Percentiles rank a stretch among this genome's conserved stretches.
phyloP scores from a whole-genome alignment of 768 basidiomycete species.

The Leccinum aurantiacum region DNA sequence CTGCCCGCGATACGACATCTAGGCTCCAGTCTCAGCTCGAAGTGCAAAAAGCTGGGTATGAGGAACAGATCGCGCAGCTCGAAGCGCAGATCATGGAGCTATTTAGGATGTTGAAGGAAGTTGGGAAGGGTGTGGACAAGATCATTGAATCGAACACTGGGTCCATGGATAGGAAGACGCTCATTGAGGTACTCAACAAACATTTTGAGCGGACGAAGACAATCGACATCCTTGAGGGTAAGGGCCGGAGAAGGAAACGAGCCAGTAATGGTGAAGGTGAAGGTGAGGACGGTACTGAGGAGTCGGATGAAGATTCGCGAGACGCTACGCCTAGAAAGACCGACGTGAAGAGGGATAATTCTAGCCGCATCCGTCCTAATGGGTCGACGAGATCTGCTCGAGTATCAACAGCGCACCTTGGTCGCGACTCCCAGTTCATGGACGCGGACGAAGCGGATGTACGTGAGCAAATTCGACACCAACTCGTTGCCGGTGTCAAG shows the following conservation, averaged over 20 bases:
- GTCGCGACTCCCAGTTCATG: slow-evolving; percentile 80
- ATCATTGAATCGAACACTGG: slow-evolving; percentile 63
- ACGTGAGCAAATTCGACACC: slow-evolving; percentile 84
- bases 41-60: slow-evolving; percentile 74
- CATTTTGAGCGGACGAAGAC: slow-evolving; percentile 84
- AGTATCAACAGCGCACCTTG: slow-evolving; percentile 43
- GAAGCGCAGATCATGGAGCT: slow-evolving; percentile 92
- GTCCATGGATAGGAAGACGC: slow-evolving; percentile 73
- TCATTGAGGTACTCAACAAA: slow-evolving; percentile 78
- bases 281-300: slow-evolving; percentile 36
- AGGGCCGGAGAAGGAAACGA: slow-evolving; percentile 35
- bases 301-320: slow-evolving; percentile 47
- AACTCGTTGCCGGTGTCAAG: slow-evolving; percentile 70
- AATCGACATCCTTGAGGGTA: slow-evolving; percentile 82
- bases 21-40: slow-evolving; percentile 76
- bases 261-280: slow-evolving; percentile 36
- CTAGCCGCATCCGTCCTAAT: slow-evolving; percentile 32
- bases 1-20: slow-evolving; percentile 77
- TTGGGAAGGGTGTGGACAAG: slow-evolving; percentile 72
- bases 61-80: slow-evolving; percentile 83
- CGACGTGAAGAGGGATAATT: slow-evolving; percentile 40
- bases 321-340: slow-evolving; percentile 61
- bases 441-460: slow-evolving; percentile 85
- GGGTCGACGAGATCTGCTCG: slow-evolving; percentile 35
- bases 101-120: slow-evolving; percentile 90